phyloP scores from a whole-genome alignment of 495 filamentous ascomycete genomes.

The Xylaria bambusicola region DNA sequence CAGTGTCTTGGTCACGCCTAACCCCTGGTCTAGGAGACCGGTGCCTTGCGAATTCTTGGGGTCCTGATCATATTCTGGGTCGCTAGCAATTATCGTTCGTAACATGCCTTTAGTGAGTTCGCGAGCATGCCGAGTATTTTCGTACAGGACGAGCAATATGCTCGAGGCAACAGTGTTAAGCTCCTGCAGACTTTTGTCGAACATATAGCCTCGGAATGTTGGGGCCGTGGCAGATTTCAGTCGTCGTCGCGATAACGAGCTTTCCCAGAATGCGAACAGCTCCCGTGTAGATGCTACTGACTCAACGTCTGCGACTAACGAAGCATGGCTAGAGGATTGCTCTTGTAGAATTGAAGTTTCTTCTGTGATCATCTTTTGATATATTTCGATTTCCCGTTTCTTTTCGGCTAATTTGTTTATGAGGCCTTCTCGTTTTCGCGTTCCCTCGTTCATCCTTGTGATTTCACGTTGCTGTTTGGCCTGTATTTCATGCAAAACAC shows the following conservation, averaged over 20 bases:
- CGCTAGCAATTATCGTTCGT: conserved; percentile 19
- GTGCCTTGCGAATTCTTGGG: neutral
- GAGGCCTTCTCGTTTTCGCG: neutral
- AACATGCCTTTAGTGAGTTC: conserved; percentile 28
- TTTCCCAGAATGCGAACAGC: conserved; percentile 33
- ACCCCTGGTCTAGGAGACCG: conserved; percentile 22
- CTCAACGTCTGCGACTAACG: conserved; percentile 11
- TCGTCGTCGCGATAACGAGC: conserved; percentile 24
- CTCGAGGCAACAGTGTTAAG: conserved; percentile 31
- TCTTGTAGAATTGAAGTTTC: conserved; percentile 12
- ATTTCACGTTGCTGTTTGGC: neutral
- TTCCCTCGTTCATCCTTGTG: neutral
- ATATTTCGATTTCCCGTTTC: conserved; percentile 10
- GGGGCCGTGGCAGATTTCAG: conserved; percentile 13
- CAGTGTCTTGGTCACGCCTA: conserved; percentile 23
- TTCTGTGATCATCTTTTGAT: conserved; percentile 13
- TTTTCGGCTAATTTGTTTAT: conserved; percentile 3
- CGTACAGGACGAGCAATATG: conserved; percentile 32
- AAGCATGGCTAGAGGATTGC: neutral
- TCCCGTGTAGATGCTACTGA: conserved; percentile 19
- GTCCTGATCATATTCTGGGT: conserved; percentile 1
- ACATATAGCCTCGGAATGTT: conserved; percentile 30
- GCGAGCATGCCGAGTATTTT: conserved; percentile 29
- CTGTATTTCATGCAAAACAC: neutral
- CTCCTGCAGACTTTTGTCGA: conserved; percentile 27